Conservation (phyloP, 2,329 filamentous ascomycete species). For the Bimuria novae-zelandiae region DNA sequence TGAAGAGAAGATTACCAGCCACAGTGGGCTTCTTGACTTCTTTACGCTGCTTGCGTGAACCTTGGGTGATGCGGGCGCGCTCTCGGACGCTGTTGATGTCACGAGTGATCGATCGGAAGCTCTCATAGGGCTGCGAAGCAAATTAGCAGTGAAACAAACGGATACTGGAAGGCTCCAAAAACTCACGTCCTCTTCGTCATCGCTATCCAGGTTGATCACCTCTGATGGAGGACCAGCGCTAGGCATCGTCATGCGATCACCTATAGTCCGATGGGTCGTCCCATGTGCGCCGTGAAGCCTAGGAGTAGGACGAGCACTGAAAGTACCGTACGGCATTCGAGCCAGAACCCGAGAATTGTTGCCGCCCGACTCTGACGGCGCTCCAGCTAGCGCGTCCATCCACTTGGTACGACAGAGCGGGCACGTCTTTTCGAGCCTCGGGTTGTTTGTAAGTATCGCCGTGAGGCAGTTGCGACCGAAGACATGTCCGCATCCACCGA, state of each 20-base stretch:
- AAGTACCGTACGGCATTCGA: background rate
- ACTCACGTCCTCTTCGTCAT: slow-evolving; percentile 9
- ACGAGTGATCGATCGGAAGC: slow-evolving; percentile 10
- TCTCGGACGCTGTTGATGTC: slow-evolving; percentile 17
- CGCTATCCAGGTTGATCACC: slow-evolving; percentile 11
- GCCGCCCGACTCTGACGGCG: background rate
- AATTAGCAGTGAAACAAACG: background rate
- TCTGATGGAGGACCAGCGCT: no score
- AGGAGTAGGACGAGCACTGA: no score
- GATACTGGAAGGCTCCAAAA: background rate
- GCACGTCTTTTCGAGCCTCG: slow-evolving; percentile 21
- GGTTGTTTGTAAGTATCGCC: slow-evolving; percentile 11
- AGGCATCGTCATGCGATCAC: no score
- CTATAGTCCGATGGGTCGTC: no score
- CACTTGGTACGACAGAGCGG: slow-evolving; percentile 29
- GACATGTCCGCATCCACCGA: slow-evolving; percentile 21
- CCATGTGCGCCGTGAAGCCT: background rate
- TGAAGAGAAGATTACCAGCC: background rate
- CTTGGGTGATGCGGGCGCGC: slow-evolving; percentile 9
- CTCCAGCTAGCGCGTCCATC: background rate
- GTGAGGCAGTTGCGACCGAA: slow-evolving; percentile 21
- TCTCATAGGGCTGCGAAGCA: slow-evolving; percentile 2
- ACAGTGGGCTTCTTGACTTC: background rate
- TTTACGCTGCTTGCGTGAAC: background rate
- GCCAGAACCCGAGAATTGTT: background rate